A percentile compares a stretch with the other conserved stretches of the same genome.
phyloP scores from a whole-genome alignment of 2,329 filamentous ascomycete species.

The Ceratocystis eucalypticola region DNA sequence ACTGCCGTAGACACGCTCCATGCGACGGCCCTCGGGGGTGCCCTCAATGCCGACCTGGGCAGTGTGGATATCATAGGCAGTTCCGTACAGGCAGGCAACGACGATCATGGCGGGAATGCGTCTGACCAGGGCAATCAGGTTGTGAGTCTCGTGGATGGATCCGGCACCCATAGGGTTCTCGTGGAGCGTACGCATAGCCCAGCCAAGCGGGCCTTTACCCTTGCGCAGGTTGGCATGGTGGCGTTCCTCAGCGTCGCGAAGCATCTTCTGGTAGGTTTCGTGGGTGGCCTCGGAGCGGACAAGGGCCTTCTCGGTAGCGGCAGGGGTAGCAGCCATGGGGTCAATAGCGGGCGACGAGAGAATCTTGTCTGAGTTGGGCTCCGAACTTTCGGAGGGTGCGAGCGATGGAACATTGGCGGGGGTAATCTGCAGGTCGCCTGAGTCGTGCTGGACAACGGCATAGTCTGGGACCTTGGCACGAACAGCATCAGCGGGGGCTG shows the following conservation, averaged over 20 bases:
- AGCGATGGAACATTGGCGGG: slow-evolving; percentile 24
- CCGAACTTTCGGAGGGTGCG: slow-evolving; percentile 33
- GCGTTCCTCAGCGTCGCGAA: slow-evolving; percentile 41
- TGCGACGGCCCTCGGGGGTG: slow-evolving; percentile 59
- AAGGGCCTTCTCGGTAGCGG: slow-evolving; percentile 32
- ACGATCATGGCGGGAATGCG: slow-evolving; percentile 57
- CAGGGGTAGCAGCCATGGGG: slow-evolving; percentile 16
- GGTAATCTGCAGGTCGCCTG: slow-evolving; percentile 22
- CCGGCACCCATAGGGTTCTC: slow-evolving; percentile 61
- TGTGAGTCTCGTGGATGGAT: slow-evolving; percentile 59
- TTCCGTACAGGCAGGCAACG: slow-evolving; percentile 53
- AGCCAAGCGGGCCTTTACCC: slow-evolving; percentile 56
- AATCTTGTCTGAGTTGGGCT: slow-evolving; percentile 32
- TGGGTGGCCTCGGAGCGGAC: slow-evolving; percentile 37
- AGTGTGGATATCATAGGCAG: slow-evolving; percentile 71
- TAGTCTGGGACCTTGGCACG: slow-evolving; percentile 56
- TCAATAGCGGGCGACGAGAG: slow-evolving; percentile 24
- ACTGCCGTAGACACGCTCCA: slow-evolving; percentile 51
- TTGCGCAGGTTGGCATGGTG: slow-evolving; percentile 51
- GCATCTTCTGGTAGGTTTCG: slow-evolving; percentile 47
- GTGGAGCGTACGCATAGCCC: slow-evolving; percentile 67
- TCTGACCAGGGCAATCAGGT: slow-evolving; percentile 49
- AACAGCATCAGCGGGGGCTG: slow-evolving; percentile 38
- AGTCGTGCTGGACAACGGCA: slow-evolving; percentile 49
- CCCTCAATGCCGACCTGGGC: slow-evolving; percentile 57